Base-by-base conservation (phyloP, 306 rosid species). In the Erythrophleum fordii region DNA sequence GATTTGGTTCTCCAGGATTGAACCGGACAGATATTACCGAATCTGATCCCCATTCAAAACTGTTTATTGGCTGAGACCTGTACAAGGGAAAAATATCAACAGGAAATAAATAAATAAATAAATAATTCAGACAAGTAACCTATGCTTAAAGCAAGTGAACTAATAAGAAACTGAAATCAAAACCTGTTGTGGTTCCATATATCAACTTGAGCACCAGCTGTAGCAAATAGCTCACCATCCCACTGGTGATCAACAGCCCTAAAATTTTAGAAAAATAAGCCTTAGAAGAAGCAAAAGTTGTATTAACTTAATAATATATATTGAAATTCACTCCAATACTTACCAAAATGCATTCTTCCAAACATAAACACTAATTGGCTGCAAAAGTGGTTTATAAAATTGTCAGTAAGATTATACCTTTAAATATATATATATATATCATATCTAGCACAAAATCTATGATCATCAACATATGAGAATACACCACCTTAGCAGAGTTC, bases 201-300 rank as follows among this genome's bases (percentile, higher is more conserved):
- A 77, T 91, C 92, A 60, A 95, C 91, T 86, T 91, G 94, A 37
- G 97, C 96, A 56, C 99, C 97, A 76, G 87, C 97, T 7, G 99
- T 95, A 52, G 99, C 99, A 90, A 95, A 95, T 79, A 80, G 88
- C 83, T 90, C 90, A 28, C 88, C 92, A 11, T 91, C 89, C 98
- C 97, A 91, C 80, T 93, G 96, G 71, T 95, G 98, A 89, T 95
- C 99, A 82, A 42, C 96, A 73, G 91, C 92, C 92, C 99, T 95
- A 77, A 37, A 81, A 79, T 78, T 53, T n/a, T 68, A 69, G 56
- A 45, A 77, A 73, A 22, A 77, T 13, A 42, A 49, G 61, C 26
- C 60, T 48, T 35, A 25, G 23, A 46, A 42, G 13, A 42, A 69
- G 11, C 31, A n/a, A 31, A 16, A 0, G 53, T 51, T 80, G 12